A percentile compares a stretch with the other conserved stretches of the same genome.
Conservation (phyloP, 2,329 filamentous ascomycete genomes). For the Microsporum audouinii region DNA sequence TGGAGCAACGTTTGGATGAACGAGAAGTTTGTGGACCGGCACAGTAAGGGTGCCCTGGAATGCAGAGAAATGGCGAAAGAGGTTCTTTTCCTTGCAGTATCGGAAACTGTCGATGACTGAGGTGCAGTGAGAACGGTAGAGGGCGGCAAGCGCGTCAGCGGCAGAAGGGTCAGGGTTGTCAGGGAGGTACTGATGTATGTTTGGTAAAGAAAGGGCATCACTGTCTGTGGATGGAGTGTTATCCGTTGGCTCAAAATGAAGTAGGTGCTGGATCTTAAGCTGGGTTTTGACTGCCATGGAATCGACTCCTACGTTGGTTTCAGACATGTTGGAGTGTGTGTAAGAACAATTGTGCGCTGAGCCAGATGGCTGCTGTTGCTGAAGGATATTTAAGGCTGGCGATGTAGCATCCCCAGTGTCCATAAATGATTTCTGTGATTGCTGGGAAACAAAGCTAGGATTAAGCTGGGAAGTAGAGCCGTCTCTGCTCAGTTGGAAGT, state of each 20-base stretch:
- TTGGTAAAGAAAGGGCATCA: constrained; percentile 67
- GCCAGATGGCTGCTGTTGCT: background rate
- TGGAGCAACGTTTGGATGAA: constrained; percentile 64
- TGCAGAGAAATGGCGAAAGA: constrained; percentile 86
- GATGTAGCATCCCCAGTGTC: background rate
- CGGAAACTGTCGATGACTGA: constrained; percentile 91
- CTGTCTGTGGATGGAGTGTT: constrained; percentile 42
- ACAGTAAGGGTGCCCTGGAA: constrained; percentile 96
- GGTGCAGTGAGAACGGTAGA: constrained; percentile 91
- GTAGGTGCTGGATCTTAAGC: constrained; percentile 31
- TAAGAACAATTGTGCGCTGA: background rate
- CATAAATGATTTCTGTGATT: background rate
- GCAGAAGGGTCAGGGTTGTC: constrained; percentile 73
- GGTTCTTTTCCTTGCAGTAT: constrained; percentile 92
- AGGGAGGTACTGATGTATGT: constrained; percentile 71
- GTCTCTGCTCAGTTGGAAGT: background rate
- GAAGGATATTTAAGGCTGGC: background rate
- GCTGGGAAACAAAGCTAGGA: background rate
- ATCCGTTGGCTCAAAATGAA: constrained; percentile 28
- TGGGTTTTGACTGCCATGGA: constrained; percentile 21
- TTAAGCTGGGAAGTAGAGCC: background rate
- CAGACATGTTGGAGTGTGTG: background rate
- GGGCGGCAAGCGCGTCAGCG: constrained; percentile 69
- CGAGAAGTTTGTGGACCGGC: constrained; percentile 86
- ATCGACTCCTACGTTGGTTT: constrained; percentile 6